Evolutionary conservation across 1,139 yeast genomes (phyloP), one percentile per base, ranked within the genome.

Genomic region (Suhomyces yuchorum): DNA sequence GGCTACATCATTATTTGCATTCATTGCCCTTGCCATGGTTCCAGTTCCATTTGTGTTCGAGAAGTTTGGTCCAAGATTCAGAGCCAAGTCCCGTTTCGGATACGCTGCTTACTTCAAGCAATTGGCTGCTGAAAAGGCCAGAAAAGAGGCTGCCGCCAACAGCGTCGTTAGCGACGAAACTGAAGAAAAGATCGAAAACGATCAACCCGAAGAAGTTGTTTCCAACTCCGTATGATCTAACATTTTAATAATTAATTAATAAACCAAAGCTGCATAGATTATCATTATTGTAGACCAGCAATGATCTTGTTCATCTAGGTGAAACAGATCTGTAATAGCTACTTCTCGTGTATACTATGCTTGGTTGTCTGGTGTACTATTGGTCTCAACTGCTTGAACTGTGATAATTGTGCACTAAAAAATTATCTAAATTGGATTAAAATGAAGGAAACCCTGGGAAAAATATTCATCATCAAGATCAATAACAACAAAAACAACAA

Each of bases 101-200:
- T 84, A 80, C 62, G 75, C 77, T 43, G 86, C 87, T 0, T 57
- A 66, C 58, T 67, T 71, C 56, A 69, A 60, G 56, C 49, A 61
- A 41, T 43, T 66, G 44, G 71, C 69, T 2, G 61, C 47, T 26
- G 67, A 64, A 42, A 64, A 65, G 51, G 70, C 56, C 8, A 57
- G 46, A 3, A 43, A 40, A 11, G 55, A 49, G 30, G 56, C 54
- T 49, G 37, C 44, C 19, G 46, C 58, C 35, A 63, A 51, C 20
- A 47, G 45, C 18, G 41, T 40, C 5, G 46, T 38, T 8, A 28
- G 45, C 17, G 24, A 30, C 30, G 44, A 41, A 30, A 22, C 26
- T 11, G 37, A 9, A 18, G 35, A 30, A 7, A 32, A 33, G 35
- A 30, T 3, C 23, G 34, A 23, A 12, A n/a, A 18, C 24, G 41